phyloP scores from a whole-genome alignment of 805 yeast genomes.

The Wickerhamiella alocasiicola region DNA sequence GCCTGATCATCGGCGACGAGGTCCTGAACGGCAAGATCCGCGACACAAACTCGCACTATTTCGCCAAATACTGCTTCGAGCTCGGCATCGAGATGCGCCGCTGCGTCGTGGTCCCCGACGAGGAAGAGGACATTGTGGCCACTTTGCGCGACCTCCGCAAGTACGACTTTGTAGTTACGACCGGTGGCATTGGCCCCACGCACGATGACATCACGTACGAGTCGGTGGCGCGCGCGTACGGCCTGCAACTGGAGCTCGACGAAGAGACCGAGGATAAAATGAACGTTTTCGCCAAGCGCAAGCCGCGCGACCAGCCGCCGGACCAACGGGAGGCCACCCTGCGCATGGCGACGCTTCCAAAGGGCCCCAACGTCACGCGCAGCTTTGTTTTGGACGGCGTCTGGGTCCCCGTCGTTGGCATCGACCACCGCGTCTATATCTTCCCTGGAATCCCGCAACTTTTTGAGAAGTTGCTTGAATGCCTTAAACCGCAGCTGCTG shows the following conservation, averaged over 20 bases:
- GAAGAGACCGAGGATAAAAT: conserved; percentile 47
- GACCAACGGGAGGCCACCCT: conserved; percentile 49
- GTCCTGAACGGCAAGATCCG: conserved; percentile 72
- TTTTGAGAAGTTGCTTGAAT: conserved; percentile 43
- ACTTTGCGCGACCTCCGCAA: conserved; percentile 38
- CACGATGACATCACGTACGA: conserved; percentile 84
- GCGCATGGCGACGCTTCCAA: conserved; percentile 72
- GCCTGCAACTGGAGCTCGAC: conserved; percentile 40
- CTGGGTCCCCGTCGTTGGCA: conserved; percentile 77
- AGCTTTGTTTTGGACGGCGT: conserved; percentile 37
- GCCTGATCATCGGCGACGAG: conserved; percentile 70
- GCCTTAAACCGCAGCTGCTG: conserved; percentile 31
- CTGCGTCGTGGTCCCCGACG: conserved; percentile 69
- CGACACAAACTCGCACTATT: conserved; percentile 64
- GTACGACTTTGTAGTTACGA: conserved; percentile 60
- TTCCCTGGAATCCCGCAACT: conserved; percentile 78
- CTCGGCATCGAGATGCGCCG: conserved; percentile 54
- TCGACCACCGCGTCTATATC: conserved; percentile 52
- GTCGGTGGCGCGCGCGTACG: conserved; percentile 54
- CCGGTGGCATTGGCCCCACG: conserved; percentile 75
- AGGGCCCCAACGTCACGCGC: conserved; percentile 26
- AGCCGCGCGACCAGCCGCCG: conserved; percentile 15
- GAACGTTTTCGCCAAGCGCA: conserved; percentile 30
- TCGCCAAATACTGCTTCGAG: conserved; percentile 58
- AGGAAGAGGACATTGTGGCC: conserved; percentile 46